phyloP scores from a whole-genome alignment of 2,329 filamentous ascomycete species.

The Penicillium sp. region DNA sequence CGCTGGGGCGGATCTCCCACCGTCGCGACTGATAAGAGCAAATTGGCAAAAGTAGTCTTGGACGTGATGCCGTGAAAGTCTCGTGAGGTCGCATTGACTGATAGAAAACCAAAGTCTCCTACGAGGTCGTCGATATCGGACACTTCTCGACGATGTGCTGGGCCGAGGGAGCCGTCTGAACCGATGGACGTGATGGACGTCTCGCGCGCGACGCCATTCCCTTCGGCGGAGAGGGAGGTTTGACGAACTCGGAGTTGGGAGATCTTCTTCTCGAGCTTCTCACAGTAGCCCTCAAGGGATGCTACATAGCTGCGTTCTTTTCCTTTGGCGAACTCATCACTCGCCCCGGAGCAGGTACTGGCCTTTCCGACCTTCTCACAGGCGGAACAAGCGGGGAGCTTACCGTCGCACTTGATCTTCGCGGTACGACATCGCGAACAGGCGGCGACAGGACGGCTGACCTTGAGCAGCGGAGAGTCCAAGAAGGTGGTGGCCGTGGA shows the following conservation, averaged over 20 bases:
- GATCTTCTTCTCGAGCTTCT: constrained; percentile 79
- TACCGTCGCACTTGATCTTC: constrained; percentile 98
- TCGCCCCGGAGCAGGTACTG: constrained; percentile 86
- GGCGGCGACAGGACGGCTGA: constrained; percentile 75
- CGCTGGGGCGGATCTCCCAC: constrained; percentile 69
- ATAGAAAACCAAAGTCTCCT: constrained; percentile 90
- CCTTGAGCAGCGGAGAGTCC: constrained; percentile 47
- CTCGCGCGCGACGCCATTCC: constrained; percentile 29
- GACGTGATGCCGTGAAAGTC: constrained; percentile 88
- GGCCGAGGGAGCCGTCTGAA: constrained; percentile 24
- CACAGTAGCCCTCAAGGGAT: constrained; percentile 85
- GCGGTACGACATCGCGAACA: constrained; percentile 82
- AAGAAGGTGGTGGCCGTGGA: constrained; percentile 34
- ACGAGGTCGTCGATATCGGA: constrained; percentile 88
- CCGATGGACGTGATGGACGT: constrained; percentile 38
- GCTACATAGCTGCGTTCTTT: constrained; percentile 97
- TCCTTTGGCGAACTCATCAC: constrained; percentile 91
- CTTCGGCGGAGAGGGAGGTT: constrained; percentile 25
- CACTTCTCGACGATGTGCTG: constrained; percentile 63
- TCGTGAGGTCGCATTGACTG: constrained; percentile 89
- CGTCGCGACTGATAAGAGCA: constrained; percentile 78
- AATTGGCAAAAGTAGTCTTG: constrained; percentile 87
- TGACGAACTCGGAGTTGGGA: constrained; percentile 42
- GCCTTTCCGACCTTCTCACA: constrained; percentile 89
- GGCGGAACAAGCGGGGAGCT: constrained; percentile 89